These are phyloP conservation scores for Hansenula sp. DNA, from an alignment of 1,139 yeast species.

Conservation along the genomic window DNA sequence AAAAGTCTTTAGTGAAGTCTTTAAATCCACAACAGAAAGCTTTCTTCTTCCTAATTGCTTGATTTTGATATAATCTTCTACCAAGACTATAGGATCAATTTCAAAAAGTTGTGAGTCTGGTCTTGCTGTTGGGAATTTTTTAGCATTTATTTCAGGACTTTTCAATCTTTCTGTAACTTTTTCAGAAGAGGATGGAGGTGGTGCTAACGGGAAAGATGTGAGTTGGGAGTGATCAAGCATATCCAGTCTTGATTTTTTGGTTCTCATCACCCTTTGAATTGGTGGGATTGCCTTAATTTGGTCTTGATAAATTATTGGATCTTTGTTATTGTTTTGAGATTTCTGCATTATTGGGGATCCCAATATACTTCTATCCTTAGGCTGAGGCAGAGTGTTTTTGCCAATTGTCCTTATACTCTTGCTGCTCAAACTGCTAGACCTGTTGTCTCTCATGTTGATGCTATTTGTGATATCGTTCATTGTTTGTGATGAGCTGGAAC, in stretches of 20 bases:
- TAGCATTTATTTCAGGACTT: conserved; percentile 22
- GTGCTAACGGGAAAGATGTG: conserved; percentile 65
- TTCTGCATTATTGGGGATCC: too few species aligned
- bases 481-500: too few species aligned
- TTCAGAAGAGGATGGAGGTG: conserved; percentile 33
- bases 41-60: conserved; percentile 14
- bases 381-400: too few species aligned
- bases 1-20: conserved; percentile 15
- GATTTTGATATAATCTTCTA: conserved; percentile 44
- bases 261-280: conserved; percentile 4
- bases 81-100: conserved; percentile 45
- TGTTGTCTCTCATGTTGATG: not conserved
- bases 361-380: not conserved
- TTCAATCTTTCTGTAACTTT: conserved; percentile 19
- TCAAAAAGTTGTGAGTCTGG: conserved; percentile 11
- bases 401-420: not conserved
- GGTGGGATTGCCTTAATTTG: too few species aligned
- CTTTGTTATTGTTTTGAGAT: too few species aligned
- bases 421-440: not conserved
- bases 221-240: conserved; percentile 55
- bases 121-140: conserved; percentile 5
- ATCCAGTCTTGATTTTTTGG: conserved; percentile 48
- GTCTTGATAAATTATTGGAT: too few species aligned
- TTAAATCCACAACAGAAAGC: conserved; percentile 25
- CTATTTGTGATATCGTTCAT: conserved; percentile 20